phyloP scores from a whole-genome alignment of 495 filamentous ascomycete genomes.

The Trichoderma reesei region DNA sequence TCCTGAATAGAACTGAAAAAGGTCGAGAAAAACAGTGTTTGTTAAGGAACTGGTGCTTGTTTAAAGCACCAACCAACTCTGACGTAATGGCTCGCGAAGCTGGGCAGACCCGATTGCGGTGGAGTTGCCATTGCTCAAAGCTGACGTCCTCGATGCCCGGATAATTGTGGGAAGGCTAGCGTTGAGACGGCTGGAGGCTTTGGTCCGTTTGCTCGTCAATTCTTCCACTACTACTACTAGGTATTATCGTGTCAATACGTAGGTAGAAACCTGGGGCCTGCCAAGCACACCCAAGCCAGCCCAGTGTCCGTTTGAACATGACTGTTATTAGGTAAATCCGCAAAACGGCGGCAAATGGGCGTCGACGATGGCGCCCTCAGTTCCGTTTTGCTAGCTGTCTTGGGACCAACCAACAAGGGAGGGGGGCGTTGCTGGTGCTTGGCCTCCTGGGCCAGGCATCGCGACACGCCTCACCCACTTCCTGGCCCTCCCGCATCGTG shows the following conservation, averaged over 20 bases:
- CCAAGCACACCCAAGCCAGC: not conserved
- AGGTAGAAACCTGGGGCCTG: not conserved
- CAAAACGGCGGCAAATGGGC: too few species aligned
- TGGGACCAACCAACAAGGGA: too few species aligned
- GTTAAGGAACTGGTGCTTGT: not conserved
- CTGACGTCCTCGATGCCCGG: slow-evolving; percentile 6
- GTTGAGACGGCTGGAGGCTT: not conserved
- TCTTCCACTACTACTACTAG: too few species aligned
- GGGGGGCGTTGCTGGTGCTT: not conserved
- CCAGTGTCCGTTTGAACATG: not conserved
- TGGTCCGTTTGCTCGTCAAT: not conserved
- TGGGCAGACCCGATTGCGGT: not conserved
- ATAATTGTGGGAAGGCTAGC: not conserved
- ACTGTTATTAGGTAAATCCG: not conserved
- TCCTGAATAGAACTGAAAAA: not conserved
- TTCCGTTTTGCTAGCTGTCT: too few species aligned
- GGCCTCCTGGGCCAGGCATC: not conserved
- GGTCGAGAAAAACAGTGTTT: not conserved
- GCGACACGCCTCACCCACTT: not conserved
- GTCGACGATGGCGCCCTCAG: too few species aligned
- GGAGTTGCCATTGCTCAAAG: slow-evolving; percentile 1
- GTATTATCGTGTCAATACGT: too few species aligned
- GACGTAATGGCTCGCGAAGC: not conserved
- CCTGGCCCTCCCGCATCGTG: not conserved
- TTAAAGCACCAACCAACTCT: not conserved